These are phyloP conservation scores for Brassica hybrid DNA, from an alignment of 441 rosid genomes.

Conservation along the genomic window DNA sequence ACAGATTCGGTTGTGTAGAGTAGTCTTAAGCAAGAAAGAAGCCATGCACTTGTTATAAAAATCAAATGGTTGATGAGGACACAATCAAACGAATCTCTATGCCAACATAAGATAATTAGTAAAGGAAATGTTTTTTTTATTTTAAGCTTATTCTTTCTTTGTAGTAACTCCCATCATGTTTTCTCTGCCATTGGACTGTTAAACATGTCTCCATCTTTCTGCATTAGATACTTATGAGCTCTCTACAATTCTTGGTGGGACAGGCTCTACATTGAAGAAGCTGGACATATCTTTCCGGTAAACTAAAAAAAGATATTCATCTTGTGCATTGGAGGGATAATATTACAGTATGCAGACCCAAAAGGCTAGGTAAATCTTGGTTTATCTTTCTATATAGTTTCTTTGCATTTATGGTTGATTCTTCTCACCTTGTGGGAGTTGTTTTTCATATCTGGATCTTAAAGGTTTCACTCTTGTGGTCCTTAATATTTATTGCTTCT, in stretches of 20 bases:
- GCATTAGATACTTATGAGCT: slow-evolving; percentile 45
- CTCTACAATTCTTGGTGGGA: slow-evolving; percentile 65
- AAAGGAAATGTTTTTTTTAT: slow-evolving; percentile 28
- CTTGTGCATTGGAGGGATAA: slow-evolving; percentile 43
- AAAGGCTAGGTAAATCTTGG: slow-evolving; percentile 70
- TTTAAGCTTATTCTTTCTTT: background rate
- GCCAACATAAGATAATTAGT: slow-evolving; percentile 18
- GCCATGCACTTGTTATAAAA: background rate
- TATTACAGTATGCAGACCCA: slow-evolving; percentile 79
- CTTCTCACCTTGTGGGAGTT: slow-evolving; percentile 32
- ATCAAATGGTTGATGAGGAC: slow-evolving; percentile 15
- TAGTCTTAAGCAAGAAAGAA: slow-evolving; percentile 3
- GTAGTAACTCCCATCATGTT: slow-evolving; percentile 40
- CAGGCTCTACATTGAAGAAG: slow-evolving; percentile 64
- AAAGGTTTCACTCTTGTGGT: slow-evolving; percentile 38
- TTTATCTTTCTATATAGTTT: slow-evolving; percentile 18
- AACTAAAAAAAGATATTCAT: slow-evolving; percentile 40
- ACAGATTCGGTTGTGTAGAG: background rate
- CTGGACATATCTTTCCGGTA: too few relatives aligned
- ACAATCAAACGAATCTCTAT: slow-evolving; percentile 16
- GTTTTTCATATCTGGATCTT: slow-evolving; percentile 25
- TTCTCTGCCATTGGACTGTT: slow-evolving; percentile 58
- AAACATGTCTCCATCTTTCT: slow-evolving; percentile 22
- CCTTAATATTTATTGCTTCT: slow-evolving; percentile 17
- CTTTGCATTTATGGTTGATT: slow-evolving; percentile 44